Evolutionary conservation across 2,329 filamentous ascomycete genomes (phyloP).

Genomic region (Arthroderma sp.): DNA sequence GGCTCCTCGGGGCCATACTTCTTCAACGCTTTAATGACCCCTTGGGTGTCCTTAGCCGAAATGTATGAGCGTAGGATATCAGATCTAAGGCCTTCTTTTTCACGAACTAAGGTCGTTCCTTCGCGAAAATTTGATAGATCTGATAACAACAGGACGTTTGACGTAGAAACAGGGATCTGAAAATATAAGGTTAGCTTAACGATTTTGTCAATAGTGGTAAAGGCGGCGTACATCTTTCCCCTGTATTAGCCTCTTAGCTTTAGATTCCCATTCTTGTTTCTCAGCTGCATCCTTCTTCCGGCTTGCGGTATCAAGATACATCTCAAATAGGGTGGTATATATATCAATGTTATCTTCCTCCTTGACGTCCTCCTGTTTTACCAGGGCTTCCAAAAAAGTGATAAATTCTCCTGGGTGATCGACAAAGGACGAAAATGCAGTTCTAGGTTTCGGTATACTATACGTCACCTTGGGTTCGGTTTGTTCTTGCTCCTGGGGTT

Average conservation of each 20-base stretch:
- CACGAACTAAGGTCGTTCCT: constrained; percentile 81
- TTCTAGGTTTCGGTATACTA: constrained; percentile 66
- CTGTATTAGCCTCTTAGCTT: constrained; percentile 80
- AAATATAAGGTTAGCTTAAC: background rate
- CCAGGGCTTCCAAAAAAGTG: constrained; percentile 76
- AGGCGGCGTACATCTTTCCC: constrained; percentile 47
- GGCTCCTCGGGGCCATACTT: constrained; percentile 90
- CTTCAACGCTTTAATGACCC: constrained; percentile 74
- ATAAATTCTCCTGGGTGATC: constrained; percentile 90
- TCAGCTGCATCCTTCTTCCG: constrained; percentile 53
- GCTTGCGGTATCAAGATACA: constrained; percentile 85
- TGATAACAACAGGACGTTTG: constrained; percentile 83
- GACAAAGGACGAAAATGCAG: constrained; percentile 91
- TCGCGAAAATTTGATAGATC: constrained; percentile 82
- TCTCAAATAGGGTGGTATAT: constrained; percentile 92
- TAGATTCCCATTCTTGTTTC: constrained; percentile 72
- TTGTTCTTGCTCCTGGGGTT: constrained; percentile 16
- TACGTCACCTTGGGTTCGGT: constrained; percentile 46
- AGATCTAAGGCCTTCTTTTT: constrained; percentile 79
- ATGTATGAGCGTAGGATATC: constrained; percentile 98
- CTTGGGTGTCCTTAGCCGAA: constrained; percentile 75
- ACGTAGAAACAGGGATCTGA: constrained; percentile 70
- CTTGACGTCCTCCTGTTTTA: constrained; percentile 57
- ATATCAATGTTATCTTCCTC: constrained; percentile 69
- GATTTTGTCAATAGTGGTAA: background rate